Evolutionary conservation across 1,284 basidiomycete species (phyloP), one percentile per base, ranked within the genome.

Genomic region (Chalciporus sp.): DNA sequence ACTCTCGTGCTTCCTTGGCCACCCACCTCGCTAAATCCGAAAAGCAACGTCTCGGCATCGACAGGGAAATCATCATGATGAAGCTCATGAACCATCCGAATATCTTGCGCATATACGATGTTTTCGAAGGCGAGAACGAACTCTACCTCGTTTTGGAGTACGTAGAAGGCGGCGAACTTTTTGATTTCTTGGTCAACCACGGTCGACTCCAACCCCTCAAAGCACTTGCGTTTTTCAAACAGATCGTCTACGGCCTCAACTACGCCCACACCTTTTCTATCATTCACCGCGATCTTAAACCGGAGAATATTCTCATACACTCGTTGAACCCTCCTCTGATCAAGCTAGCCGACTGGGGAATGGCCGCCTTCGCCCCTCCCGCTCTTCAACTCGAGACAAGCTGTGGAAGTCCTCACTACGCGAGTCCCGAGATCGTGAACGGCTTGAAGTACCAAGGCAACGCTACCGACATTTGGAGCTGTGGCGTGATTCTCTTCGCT

Each of bases 21-120:
- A 86, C 87, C 37, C 85, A 91, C 65, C 75, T 84, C 56, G 84
- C 82, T 12, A 92, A 93, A 71, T 81, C 84, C 2, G 94, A 97
- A 65, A 96, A 95, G 75, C 87, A 94, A 62, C 83, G 94, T 53
- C 84, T 95, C 42, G 93, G 94, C 7, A 92, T 99, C 62, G 95
- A 99, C 72, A 80, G 94, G 58, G 97, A 99, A 73, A 98, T 99
- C 60, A 94, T 94, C 62, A 98, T 99, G 85, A 98, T 99, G 96
- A 98, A 98, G 74, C 88, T 94, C 65, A 98, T 99, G 84, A 93
- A 96, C 67, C 96, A 99, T 69, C 96, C 95, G 4, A 98, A 98
- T 73, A 92, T 99, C 59, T 83, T 97, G 76, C 90, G 92, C 61
- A 87, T 99, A 48, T 98, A 94, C 74, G 97, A 99, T 67, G 95